Percentiles rank a stretch among this genome's conserved stretches.
Evolutionary conservation across 192 early-diverging fungal species (phyloP).

Genomic region (Backusella westeae): DNA sequence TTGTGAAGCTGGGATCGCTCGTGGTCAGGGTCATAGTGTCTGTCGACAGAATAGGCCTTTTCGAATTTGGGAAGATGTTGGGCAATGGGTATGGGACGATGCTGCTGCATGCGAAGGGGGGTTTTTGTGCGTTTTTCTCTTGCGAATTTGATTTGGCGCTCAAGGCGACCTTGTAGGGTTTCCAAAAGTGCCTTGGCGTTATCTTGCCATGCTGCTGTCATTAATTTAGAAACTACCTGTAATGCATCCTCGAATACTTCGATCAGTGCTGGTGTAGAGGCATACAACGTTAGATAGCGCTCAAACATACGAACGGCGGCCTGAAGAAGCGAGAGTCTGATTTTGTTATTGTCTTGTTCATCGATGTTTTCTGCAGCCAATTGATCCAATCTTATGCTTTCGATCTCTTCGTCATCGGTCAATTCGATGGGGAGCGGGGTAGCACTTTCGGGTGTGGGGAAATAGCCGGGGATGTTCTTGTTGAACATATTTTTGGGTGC

Average conservation of each 20-base stretch:
- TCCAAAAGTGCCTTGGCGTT: conserved; percentile 31
- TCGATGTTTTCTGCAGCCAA: conserved; percentile 8
- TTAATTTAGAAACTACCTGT: conserved; percentile 32
- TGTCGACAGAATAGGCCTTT: conserved; percentile 84
- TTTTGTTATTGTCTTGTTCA: conserved; percentile 10
- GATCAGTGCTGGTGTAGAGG: conserved; percentile 59
- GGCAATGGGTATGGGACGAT: conserved; percentile 83
- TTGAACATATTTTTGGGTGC: conserved; percentile 41
- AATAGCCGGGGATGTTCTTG: conserved; percentile 36
- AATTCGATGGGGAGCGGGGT: conserved; percentile 33
- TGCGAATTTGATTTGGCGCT: conserved; percentile 51
- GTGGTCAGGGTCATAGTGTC: conserved; percentile 77
- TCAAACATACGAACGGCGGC: conserved; percentile 39
- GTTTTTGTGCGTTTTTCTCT: conserved; percentile 46
- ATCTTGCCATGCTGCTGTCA: conserved; percentile 22
- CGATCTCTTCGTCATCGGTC: conserved; percentile 9
- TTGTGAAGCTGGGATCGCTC: conserved; percentile 75
- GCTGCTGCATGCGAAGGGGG: conserved; percentile 82
- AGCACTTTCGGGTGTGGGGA: conserved; percentile 40
- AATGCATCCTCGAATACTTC: conserved; percentile 55
- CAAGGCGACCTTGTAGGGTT: conserved; percentile 39
- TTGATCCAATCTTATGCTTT: conserved; percentile 17
- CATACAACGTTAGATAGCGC: conserved; percentile 53
- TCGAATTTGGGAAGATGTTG: conserved; percentile 93
- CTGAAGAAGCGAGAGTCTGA: conserved; percentile 39